These are phyloP conservation scores for Tuber borchii DNA, from an alignment of 495 filamentous ascomycete species.

Conservation along the genomic window DNA sequence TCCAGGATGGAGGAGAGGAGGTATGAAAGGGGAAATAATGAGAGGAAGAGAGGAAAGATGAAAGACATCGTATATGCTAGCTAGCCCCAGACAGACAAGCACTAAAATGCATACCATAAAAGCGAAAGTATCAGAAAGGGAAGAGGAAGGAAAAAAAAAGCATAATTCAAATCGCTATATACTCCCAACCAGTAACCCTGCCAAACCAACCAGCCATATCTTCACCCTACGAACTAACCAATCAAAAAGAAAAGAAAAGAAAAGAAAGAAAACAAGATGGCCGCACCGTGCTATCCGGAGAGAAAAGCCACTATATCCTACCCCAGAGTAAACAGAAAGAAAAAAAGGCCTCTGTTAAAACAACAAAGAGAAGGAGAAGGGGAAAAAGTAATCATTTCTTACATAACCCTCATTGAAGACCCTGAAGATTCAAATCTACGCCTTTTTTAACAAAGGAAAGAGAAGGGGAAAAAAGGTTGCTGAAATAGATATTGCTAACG, in stretches of 20 bases:
- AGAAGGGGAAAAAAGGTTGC: background rate
- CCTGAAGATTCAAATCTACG: conserved; percentile 5
- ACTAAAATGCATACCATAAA: conserved; percentile 13
- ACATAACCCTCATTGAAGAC: background rate
- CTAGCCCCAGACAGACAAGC: background rate
- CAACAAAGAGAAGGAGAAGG: background rate
- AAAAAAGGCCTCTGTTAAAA: background rate
- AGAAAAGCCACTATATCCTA: background rate
- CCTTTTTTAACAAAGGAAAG: background rate
- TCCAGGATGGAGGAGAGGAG: conserved; percentile 1
- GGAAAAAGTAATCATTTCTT: background rate
- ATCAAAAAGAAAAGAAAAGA: background rate
- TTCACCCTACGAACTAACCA: background rate
- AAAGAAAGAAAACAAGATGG: too few relatives aligned
- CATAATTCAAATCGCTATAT: conserved; percentile 7
- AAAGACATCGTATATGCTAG: background rate
- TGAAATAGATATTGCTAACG: background rate
- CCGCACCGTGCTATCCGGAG: background rate
- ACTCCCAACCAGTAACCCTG: conserved; percentile 1
- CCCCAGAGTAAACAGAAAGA: background rate
- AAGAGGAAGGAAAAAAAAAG: conserved; percentile 18
- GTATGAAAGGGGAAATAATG: background rate
- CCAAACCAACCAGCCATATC: background rate
- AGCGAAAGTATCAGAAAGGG: background rate
- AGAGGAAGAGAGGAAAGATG: background rate